These are phyloP conservation scores for Botrytis squamosa DNA, from an alignment of 2,329 filamentous ascomycete genomes.

Conservation along the genomic window DNA sequence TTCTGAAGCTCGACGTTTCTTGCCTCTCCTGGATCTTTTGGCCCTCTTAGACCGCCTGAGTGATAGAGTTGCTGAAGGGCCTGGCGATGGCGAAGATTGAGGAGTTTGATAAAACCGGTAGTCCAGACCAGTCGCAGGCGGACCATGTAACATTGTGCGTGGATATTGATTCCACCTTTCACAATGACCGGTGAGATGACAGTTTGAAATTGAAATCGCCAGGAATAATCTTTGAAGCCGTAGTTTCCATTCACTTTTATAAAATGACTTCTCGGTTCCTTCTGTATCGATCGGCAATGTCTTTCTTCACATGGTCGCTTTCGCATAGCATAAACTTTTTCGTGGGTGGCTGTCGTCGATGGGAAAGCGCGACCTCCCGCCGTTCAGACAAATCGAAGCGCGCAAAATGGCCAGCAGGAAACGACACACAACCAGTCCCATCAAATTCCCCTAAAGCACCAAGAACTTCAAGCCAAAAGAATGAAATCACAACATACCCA, in stretches of 20 bases:
- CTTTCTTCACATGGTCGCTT: not conserved
- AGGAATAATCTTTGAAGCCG: not conserved
- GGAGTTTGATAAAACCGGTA: not conserved
- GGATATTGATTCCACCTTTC: too few species aligned
- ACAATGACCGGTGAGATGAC: constrained; percentile 1
- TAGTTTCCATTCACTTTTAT: not conserved
- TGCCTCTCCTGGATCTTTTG: not conserved
- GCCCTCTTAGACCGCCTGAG: not conserved
- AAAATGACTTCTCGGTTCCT: not conserved
- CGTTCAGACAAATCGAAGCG: not conserved
- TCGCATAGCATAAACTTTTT: not conserved
- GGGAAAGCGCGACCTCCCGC: not conserved
- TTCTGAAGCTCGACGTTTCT: constrained; percentile 10
- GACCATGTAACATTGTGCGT: not conserved
- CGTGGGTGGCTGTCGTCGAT: not conserved
- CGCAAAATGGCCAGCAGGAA: not conserved
- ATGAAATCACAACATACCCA: constrained; percentile 66
- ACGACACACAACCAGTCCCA: not conserved
- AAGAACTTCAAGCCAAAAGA: constrained; percentile 23
- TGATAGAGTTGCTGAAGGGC: not conserved
- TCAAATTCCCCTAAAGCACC: constrained; percentile 3
- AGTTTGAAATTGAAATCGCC: not conserved
- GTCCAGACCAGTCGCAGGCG: not conserved
- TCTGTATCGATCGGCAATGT: not conserved
- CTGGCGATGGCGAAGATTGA: not conserved